Evolutionary conservation across 257 asterid species (phyloP).

Genomic region (Orobanche coerulescens): DNA sequence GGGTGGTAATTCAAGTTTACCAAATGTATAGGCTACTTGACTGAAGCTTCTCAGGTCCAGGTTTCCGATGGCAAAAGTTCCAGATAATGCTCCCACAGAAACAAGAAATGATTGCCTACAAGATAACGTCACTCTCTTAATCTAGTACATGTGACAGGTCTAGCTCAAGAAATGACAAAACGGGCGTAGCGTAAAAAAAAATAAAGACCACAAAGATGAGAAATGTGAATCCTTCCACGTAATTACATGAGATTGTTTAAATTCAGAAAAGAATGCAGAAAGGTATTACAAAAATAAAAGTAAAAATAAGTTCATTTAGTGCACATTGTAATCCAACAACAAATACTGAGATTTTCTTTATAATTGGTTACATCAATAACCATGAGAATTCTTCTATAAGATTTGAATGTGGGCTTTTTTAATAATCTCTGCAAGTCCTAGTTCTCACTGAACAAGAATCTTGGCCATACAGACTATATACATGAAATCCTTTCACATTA

Average conservation of each 20-base stretch:
- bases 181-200: neutral
- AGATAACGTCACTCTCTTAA: neutral
- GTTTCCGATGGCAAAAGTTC: neutral
- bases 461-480: neutral
- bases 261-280: neutral
- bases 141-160: neutral
- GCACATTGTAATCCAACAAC: neutral
- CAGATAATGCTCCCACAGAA: neutral
- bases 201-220: neutral
- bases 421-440: too few relatives aligned
- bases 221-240: neutral
- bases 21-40: neutral
- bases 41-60: neutral
- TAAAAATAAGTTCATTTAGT: neutral
- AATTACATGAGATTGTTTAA: conserved; percentile 7
- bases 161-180: neutral
- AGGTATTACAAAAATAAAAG: too few relatives aligned
- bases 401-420: too few relatives aligned
- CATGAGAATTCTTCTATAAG: too few relatives aligned
- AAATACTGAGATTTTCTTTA: neutral
- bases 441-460: too few relatives aligned
- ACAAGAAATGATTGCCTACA: neutral
- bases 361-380: neutral
- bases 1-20: neutral
- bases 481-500: neutral